These are phyloP conservation scores for Metschnikowia vanudenii DNA, from an alignment of 805 yeast genomes.

Conservation along the genomic window DNA sequence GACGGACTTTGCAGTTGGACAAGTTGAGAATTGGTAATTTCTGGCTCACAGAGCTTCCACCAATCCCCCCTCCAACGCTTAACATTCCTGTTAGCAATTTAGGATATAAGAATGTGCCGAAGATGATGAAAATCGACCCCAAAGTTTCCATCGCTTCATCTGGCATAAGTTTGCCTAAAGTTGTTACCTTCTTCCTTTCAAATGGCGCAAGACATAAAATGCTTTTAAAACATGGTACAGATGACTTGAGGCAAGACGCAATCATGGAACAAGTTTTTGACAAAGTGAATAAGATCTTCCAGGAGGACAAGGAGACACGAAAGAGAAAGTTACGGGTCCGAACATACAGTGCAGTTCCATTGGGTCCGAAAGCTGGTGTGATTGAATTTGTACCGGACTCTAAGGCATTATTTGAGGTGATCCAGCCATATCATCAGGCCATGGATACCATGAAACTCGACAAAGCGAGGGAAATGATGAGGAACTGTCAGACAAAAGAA, in stretches of 20 bases:
- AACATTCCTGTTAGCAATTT: conserved; percentile 41
- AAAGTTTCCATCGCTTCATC: conserved; percentile 63
- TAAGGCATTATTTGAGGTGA: conserved; percentile 62
- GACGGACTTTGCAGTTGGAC: conserved; percentile 29
- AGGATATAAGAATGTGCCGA: conserved; percentile 47
- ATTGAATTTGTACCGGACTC: conserved; percentile 88
- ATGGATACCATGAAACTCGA: conserved; percentile 48
- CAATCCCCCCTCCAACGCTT: conserved; percentile 69
- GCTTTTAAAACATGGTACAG: conserved; percentile 81
- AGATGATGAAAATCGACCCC: conserved; percentile 45
- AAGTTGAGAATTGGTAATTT: conserved; percentile 41
- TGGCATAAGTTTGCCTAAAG: conserved; percentile 88
- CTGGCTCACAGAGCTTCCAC: conserved; percentile 52
- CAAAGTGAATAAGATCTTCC: conserved; percentile 71
- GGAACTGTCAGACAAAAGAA: conserved; percentile 48
- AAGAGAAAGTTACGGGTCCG: conserved; percentile 61
- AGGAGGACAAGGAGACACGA: conserved; percentile 53
- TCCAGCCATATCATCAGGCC: conserved; percentile 59
- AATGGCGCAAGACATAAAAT: conserved; percentile 60
- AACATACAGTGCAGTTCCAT: conserved; percentile 86
- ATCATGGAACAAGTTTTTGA: conserved; percentile 97
- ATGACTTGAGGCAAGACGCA: conserved; percentile 92
- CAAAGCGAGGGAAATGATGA: conserved; percentile 66
- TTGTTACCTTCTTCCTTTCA: conserved; percentile 52
- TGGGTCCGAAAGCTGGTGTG: conserved; percentile 84